Evolutionary conservation across 257 asterid species (phyloP).

Genomic region (Cynanchum wilfordii): DNA sequence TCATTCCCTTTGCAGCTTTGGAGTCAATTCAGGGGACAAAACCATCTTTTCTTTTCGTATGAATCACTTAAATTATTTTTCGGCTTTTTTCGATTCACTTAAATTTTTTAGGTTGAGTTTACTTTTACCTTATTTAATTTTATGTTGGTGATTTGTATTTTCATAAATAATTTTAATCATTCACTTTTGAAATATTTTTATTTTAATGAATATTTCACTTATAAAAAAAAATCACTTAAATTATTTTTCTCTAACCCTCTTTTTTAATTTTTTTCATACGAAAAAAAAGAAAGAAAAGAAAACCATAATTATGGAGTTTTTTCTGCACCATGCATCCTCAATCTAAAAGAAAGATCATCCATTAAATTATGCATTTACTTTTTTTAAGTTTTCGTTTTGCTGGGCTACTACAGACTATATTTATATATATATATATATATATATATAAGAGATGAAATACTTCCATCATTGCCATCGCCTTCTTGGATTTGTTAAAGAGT

Average conservation of each 20-base stretch:
- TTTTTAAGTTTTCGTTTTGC: neutral
- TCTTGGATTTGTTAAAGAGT: neutral
- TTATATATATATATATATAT: too few species aligned
- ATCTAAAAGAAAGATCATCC: neutral
- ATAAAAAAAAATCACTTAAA: too few species aligned
- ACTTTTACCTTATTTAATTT: too few species aligned
- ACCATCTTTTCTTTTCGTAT: conserved; percentile 7
- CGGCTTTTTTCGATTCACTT: too few species aligned
- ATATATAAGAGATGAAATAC: neutral
- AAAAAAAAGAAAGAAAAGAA: neutral
- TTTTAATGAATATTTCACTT: too few species aligned
- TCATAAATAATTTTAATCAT: too few species aligned
- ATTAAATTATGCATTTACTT: neutral
- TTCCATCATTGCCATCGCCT: conserved; percentile 48
- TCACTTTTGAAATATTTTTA: too few species aligned
- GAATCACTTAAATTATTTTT: neutral
- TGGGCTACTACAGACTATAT: neutral
- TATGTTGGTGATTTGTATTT: too few species aligned
- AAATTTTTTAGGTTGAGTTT: too few species aligned
- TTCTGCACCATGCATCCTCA: neutral
- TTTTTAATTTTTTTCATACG: neutral
- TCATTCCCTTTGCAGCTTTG: conserved; percentile 29
- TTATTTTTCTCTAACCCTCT: neutral
- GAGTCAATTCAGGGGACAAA: conserved; percentile 34
- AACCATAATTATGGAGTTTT: neutral